These are phyloP conservation scores for Arabidopsis suecica DNA, from an alignment of 345 rosid genomes.

Conservation along the genomic window DNA sequence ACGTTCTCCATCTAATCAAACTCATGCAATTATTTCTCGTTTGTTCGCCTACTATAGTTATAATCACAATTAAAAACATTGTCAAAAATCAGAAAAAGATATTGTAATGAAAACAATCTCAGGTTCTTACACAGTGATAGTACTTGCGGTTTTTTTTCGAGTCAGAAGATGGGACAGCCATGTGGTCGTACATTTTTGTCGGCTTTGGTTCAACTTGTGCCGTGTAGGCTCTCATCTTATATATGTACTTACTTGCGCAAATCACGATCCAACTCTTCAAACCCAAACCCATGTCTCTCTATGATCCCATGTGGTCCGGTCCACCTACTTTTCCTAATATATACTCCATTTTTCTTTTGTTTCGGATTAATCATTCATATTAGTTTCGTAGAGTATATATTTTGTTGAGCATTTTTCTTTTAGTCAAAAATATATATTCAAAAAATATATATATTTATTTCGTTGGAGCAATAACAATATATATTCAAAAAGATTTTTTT, in stretches of 20 bases:
- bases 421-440: no score
- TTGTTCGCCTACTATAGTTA: neutral
- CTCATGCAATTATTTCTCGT: constrained; percentile 19
- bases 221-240: constrained; percentile 52
- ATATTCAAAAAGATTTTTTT: no score
- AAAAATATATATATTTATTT: no score
- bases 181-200: constrained; percentile 69
- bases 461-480: no score
- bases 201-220: constrained; percentile 73
- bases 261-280: constrained; percentile 1
- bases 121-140: constrained; percentile 13
- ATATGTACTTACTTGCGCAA: neutral
- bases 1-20: constrained; percentile 27
- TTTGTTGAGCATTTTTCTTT: no score
- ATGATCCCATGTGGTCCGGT: constrained; percentile 39
- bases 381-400: no score
- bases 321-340: constrained; percentile 28
- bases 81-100: neutral
- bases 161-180: constrained; percentile 41
- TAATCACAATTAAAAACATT: neutral
- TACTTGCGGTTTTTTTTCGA: constrained; percentile 42
- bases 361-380: no score
- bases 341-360: no score
- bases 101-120: constrained; percentile 5
- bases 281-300: constrained; percentile 6